Evolutionary conservation across 2,329 filamentous ascomycete species (phyloP).

Genomic region (Teratosphaeria nubilosa): DNA sequence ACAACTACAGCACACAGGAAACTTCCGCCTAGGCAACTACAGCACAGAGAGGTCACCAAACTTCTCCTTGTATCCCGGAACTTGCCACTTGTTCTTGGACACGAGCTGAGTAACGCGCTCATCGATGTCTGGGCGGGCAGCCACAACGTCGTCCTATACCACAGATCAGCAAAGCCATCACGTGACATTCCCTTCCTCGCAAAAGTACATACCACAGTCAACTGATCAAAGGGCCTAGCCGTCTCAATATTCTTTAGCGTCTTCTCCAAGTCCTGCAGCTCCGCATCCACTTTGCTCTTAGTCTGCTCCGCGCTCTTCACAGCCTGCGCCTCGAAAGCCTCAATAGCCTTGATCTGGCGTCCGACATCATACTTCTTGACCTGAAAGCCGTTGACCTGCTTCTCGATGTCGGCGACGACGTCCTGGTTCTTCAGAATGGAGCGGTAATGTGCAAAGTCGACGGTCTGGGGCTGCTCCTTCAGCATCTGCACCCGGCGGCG

Average conservation of each 20-base stretch:
- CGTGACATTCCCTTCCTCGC: slow-evolving; percentile 8
- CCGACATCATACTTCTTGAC: slow-evolving; percentile 83
- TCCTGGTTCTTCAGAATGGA: slow-evolving; percentile 88
- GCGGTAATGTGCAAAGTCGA: slow-evolving; percentile 95
- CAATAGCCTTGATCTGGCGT: slow-evolving; percentile 95
- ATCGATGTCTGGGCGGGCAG: slow-evolving; percentile 92
- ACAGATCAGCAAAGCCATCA: slow-evolving; percentile 16
- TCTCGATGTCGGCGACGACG: slow-evolving; percentile 93
- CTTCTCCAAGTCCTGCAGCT: slow-evolving; percentile 87
- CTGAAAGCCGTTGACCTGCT: slow-evolving; percentile 85
- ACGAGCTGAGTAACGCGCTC: slow-evolving; percentile 92
- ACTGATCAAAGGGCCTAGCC: slow-evolving; percentile 88
- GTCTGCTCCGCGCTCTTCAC: slow-evolving; percentile 94
- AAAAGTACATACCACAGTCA: slow-evolving; percentile 75
- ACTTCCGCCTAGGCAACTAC: slow-evolving; percentile 46
- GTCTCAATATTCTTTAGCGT: slow-evolving; percentile 96
- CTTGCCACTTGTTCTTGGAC: slow-evolving; percentile 95
- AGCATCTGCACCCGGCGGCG: slow-evolving; percentile 85
- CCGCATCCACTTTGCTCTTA: slow-evolving; percentile 89
- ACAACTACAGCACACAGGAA: neutral
- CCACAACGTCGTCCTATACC: slow-evolving; percentile 78
- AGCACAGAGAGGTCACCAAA: slow-evolving; percentile 94
- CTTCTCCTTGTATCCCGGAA: slow-evolving; percentile 99
- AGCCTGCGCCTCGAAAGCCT: slow-evolving; percentile 94
- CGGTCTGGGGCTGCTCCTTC: slow-evolving; percentile 68